Evolutionary conservation across 352 stramenopile species (phyloP).

Genomic region (Blastocystis sp.): DNA sequence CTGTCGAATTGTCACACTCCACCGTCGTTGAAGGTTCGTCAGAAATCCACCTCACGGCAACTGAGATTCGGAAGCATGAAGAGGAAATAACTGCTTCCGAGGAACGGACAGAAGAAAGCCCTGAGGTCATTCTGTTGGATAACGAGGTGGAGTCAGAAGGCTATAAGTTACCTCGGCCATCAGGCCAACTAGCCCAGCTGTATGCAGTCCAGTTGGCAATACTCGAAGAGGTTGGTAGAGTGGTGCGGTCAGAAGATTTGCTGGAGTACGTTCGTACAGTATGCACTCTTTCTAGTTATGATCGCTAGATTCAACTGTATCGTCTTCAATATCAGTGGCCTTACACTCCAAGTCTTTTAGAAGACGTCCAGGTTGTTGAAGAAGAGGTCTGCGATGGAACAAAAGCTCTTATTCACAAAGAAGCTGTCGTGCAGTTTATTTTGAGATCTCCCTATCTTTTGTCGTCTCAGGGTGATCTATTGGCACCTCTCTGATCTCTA

Average conservation of each 20-base stretch:
- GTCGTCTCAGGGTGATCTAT: neutral
- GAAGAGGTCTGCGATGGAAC: neutral
- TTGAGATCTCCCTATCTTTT: slow-evolving; percentile 4
- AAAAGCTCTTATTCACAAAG: neutral
- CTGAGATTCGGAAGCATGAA: neutral
- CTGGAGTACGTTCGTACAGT: neutral
- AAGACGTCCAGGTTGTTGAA: neutral
- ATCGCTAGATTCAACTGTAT: slow-evolving; percentile 20
- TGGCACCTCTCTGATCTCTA: neutral
- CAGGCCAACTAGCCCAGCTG: neutral
- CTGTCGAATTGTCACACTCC: neutral
- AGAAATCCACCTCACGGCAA: neutral
- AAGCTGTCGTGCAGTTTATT: slow-evolving; percentile 9
- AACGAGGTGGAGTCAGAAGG: neutral
- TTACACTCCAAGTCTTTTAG: neutral
- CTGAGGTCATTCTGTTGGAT: slow-evolving; percentile 22
- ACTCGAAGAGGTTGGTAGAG: neutral
- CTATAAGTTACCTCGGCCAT: neutral
- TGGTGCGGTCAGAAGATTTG: neutral
- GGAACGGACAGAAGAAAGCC: neutral
- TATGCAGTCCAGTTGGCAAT: neutral
- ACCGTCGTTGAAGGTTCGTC: neutral
- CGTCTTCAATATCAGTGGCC: slow-evolving; percentile 16
- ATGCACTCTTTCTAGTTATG: neutral
- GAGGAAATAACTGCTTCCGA: neutral